phyloP scores from a whole-genome alignment of 345 rosid species.

The Eucalyptus marginata region DNA sequence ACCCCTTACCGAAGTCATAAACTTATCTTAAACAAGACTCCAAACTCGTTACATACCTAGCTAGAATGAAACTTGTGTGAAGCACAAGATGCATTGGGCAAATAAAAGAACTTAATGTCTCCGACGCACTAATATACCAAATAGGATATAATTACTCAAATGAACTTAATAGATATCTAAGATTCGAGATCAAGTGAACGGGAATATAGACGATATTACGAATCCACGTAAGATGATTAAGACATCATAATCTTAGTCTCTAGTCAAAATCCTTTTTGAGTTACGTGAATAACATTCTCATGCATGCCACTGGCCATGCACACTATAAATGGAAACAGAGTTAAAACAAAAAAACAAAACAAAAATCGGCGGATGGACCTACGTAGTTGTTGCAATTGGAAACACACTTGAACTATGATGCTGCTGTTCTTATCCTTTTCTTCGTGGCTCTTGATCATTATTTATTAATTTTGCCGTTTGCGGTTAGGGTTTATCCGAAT shows the following conservation, averaged over 20 bases:
- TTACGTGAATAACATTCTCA: not conserved
- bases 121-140: not conserved
- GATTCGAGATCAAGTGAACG: not conserved
- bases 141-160: not conserved
- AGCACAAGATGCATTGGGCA: not conserved
- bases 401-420: not conserved
- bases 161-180: rapidly evolving
- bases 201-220: not conserved
- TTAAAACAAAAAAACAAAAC: rapidly evolving
- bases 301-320: not conserved
- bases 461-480: not conserved
- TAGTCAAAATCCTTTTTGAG: not conserved
- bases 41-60: not conserved
- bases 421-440: not conserved
- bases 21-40: not conserved
- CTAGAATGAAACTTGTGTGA: rapidly evolving
- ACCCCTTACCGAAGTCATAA: not conserved
- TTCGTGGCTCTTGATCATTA: not conserved
- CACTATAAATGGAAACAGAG: not conserved
- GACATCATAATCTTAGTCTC: not conserved
- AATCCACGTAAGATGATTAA: not conserved
- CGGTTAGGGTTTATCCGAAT: not conserved
- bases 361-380: not conserved
- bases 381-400: not conserved
- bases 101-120: not conserved